Evolutionary conservation across 352 stramenopile species (phyloP).

Genomic region (Plasmopara halstedii): DNA sequence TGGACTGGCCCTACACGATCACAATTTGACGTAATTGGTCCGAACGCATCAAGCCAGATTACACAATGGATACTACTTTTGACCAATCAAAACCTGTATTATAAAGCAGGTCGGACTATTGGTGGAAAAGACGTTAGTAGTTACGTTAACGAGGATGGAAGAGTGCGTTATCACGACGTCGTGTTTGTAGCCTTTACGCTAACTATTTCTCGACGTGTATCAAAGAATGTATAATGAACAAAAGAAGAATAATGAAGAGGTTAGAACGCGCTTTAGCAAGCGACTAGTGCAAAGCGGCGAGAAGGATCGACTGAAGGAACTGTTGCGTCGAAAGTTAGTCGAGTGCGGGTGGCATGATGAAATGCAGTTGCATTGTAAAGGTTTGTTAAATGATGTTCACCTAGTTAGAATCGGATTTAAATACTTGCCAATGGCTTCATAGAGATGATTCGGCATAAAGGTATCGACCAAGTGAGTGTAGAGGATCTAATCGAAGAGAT

Average conservation of each 20-base stretch:
- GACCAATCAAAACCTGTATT: constrained; percentile 2
- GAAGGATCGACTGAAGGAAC: constrained; percentile 87
- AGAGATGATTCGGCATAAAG: constrained; percentile 92
- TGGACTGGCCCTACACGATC: constrained; percentile 5
- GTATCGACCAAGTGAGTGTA: constrained; percentile 92
- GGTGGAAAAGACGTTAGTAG: constrained; percentile 13
- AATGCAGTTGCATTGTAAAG: constrained; percentile 87
- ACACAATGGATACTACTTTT: constrained; percentile 4
- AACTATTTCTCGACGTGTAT: constrained; percentile 7
- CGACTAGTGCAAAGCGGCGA: constrained; percentile 86
- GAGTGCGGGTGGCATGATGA: constrained; percentile 91
- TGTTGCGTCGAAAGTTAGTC: constrained; percentile 77
- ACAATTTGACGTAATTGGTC: constrained; percentile 28
- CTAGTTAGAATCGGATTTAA: neutral
- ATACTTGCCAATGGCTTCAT: constrained; percentile 2
- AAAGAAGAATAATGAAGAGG: constrained; percentile 58
- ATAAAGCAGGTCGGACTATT: constrained; percentile 11
- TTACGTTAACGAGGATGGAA: constrained; percentile 14
- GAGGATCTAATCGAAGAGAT: constrained; percentile 92
- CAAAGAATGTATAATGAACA: constrained; percentile 43
- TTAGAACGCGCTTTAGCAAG: constrained; percentile 74
- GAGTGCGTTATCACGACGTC: constrained; percentile 16
- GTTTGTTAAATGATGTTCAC: constrained; percentile 2
- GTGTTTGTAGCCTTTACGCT: constrained; percentile 1
- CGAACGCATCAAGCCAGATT: constrained; percentile 23